Conservation (phyloP, 495 filamentous ascomycete species). For the Tuber borchii region DNA sequence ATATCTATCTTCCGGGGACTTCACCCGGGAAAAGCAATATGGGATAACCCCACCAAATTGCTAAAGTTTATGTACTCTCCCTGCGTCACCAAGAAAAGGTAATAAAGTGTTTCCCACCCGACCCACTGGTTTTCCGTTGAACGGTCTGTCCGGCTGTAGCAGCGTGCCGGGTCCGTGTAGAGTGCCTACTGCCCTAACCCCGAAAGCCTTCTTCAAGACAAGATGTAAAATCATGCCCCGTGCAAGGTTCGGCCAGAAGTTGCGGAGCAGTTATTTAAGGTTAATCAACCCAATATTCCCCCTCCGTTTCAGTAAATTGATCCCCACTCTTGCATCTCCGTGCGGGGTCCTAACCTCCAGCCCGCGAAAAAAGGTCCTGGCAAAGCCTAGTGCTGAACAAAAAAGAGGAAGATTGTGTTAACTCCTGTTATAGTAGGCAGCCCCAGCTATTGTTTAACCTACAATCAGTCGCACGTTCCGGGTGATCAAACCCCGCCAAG, state of each 20-base stretch:
- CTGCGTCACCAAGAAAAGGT: not conserved
- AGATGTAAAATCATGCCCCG: not conserved
- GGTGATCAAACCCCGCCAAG: not conserved
- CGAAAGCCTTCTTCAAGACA: not conserved
- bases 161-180: not conserved
- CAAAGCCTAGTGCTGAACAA: not conserved
- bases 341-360: not conserved
- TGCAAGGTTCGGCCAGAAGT: not conserved
- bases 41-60: not conserved
- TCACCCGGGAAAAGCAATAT: not conserved
- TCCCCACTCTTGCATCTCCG: not conserved
- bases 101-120: not conserved
- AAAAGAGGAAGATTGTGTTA: not conserved
- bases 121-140: not conserved
- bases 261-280: not conserved
- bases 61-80: not conserved
- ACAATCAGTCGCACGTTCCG: not conserved
- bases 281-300: not conserved
- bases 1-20: not conserved
- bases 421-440: not conserved
- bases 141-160: not conserved
- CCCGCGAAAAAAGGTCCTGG: not conserved
- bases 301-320: not conserved
- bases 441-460: not conserved
- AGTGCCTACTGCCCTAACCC: not conserved